Base-by-base conservation (phyloP, 108 stramenopile genomes). In the Pseudonitzschia pungens region DNA sequence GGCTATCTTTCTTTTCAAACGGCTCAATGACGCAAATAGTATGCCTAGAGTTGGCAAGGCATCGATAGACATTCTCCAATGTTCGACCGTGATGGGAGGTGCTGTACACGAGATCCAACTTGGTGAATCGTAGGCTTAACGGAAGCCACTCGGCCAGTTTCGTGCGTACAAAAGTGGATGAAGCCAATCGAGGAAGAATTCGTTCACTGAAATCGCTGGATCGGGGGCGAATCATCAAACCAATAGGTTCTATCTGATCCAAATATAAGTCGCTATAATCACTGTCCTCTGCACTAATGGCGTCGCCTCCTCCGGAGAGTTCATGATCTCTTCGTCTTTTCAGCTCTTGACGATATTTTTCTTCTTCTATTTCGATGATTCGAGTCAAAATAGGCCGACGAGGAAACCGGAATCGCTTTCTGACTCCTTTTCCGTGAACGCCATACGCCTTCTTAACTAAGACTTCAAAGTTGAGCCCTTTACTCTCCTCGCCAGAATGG, bases 51-150 rank as follows among this genome's bases (percentile, higher is more conserved):
- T 72, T 78, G 41, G 73, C 36, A 12, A 81, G 76, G 45, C 77
- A 53, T 20, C 84, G 71, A 60, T 95, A 95, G 58, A 95, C 79
- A 56, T 72, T 55, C 18, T 90, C 85, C 24, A 92, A 70, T n/a
- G 91, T 86, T 55, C 93, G 69, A 16, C 93, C 93, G 71, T 95
- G 89, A 59, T 80, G 65, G 60, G 90, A 86, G 51, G 93, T 87
- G 0, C 89, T 87, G 62, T 85, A 95, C 28, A 95, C 78, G 15
- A 95, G 75, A 75, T 95, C 85, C 26, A 95, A 66, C 43, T 91
- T 90, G 27, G 89, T 88, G 67, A 83, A 77, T 58, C 86, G 83
- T 43, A 90, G 66, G 48, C 78, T 73, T 11, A 83, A 40, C 22
- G 93, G 91, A 14, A 95, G 68, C 91, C 91, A 95, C 65, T 80